Base-by-base conservation (phyloP, 2,329 filamentous ascomycete genomes). In the Emmonsia crescens region DNA sequence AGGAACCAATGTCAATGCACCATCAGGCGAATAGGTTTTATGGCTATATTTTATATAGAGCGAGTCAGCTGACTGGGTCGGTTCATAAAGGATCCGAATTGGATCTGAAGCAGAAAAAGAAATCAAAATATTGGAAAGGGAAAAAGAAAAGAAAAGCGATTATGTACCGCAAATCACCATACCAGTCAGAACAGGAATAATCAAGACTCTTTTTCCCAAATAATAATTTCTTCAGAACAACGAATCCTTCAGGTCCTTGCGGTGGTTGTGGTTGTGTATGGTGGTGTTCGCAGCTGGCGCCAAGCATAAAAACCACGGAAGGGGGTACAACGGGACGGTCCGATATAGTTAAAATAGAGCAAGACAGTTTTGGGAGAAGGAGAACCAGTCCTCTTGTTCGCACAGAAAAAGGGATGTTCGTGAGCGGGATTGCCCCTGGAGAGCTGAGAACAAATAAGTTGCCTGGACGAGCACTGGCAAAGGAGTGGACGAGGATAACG, bases 81-180 rank as follows among this genome's bases (percentile, higher is more conserved):
- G 57, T 59, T 51, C 44, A 51, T 51, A n/a, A n/a, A n/a, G n/a
- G n/a, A 59, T 59, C 46, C 57, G n/a, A 59, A 59, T 40, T 38
- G 3, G 57, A 29, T 36, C 29, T 16, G 27, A 36, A 27, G 33
- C 42, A 51, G 31, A 59, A 51, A 59, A 59, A 59, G 44, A 40
- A 59, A 59, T 16, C n/a, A 51, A 31, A 49, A 24, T 33, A 44
- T 49, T 44, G 54, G 36, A 40, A 5, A 8, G 16, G 21, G 21
- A 40, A 57, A 57, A 42, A 46, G 14, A 38, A 49, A 49, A 33
- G 10, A 59, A 31, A 38, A 1, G 29, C 2, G 54, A 38, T 36
- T 16, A 46, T 24, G 10, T 12, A 46, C 27, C 38, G 42, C 42
- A 16, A 36, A 49, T 38, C 31, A 24, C 5, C 57, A 42, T 49